These are phyloP conservation scores for Rosa lucieae DNA, from an alignment of 306 rosid species.

Conservation along the genomic window DNA sequence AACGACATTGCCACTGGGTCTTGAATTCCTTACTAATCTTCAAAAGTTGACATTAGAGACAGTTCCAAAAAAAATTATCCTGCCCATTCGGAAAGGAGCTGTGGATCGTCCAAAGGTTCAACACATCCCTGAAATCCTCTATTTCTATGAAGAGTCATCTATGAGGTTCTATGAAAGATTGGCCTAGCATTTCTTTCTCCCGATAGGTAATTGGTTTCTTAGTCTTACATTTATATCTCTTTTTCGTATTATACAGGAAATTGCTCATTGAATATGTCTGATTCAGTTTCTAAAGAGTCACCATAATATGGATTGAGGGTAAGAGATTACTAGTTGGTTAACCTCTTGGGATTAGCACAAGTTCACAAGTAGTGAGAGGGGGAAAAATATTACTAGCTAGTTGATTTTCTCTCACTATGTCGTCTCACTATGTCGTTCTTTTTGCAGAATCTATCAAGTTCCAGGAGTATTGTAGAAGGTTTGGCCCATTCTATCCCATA, in stretches of 20 bases:
- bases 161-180: not conserved
- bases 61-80: not conserved
- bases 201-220: not conserved
- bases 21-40: slow-evolving; percentile 4
- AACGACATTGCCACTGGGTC: slow-evolving; percentile 9
- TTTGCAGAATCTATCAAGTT: not conserved
- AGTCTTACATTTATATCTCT: not conserved
- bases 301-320: not conserved
- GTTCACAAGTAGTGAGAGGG: too few species aligned
- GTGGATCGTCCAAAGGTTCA: not conserved
- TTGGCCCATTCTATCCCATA: too few species aligned
- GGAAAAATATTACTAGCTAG: not conserved
- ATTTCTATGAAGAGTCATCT: not conserved
- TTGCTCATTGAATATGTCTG: not conserved
- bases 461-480: not conserved
- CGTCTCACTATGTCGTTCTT: not conserved
- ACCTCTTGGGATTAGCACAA: too few species aligned
- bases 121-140: not conserved
- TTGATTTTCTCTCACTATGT: not conserved
- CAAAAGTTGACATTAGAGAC: accelerated
- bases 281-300: not conserved
- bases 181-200: not conserved
- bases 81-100: not conserved
- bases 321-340: too few species aligned
- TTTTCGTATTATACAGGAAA: not conserved